These are phyloP conservation scores for Clavispora santaluciae DNA, from an alignment of 805 yeast species.

Conservation along the genomic window DNA sequence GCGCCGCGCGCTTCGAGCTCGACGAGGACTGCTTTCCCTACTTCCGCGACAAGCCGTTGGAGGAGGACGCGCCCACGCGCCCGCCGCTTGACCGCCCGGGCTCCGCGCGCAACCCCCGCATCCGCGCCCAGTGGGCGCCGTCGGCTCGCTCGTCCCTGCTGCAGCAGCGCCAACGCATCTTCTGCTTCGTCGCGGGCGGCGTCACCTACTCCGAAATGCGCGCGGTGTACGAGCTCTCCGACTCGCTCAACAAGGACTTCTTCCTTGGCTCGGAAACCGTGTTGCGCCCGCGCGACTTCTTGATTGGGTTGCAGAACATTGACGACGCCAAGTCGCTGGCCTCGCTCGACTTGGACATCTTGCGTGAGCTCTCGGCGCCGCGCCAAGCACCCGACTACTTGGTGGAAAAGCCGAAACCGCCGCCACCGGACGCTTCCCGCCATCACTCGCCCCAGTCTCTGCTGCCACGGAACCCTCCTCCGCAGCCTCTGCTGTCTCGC, in stretches of 20 bases:
- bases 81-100: constrained; percentile 4
- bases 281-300: constrained; percentile 50
- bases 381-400: constrained; percentile 16
- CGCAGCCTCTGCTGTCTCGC: too few relatives aligned
- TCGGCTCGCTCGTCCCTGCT: constrained; percentile 9
- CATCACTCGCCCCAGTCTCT: too few relatives aligned
- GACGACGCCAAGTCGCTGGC: constrained; percentile 33
- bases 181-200: constrained; percentile 88
- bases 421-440: too few relatives aligned
- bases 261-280: constrained; percentile 28
- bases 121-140: constrained; percentile 19
- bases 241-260: constrained; percentile 61
- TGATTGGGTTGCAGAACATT: constrained; percentile 39
- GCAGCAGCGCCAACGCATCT: constrained; percentile 53
- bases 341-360: constrained; percentile 34
- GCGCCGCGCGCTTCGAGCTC: constrained; percentile 46
- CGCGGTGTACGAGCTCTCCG: constrained; percentile 65
- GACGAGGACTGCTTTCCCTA: constrained; percentile 65
- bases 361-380: constrained; percentile 8
- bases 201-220: constrained; percentile 77
- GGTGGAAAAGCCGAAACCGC: constrained; percentile 9
- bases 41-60: constrained; percentile 67
- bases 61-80: constrained; percentile 32
- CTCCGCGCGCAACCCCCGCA: constrained; percentile 14
- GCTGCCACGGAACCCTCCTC: too few relatives aligned